A percentile compares a stretch with the other conserved stretches of the same genome.
Conservation (phyloP, 2,329 filamentous ascomycete genomes). For the Pseudopyricularia javanii region DNA sequence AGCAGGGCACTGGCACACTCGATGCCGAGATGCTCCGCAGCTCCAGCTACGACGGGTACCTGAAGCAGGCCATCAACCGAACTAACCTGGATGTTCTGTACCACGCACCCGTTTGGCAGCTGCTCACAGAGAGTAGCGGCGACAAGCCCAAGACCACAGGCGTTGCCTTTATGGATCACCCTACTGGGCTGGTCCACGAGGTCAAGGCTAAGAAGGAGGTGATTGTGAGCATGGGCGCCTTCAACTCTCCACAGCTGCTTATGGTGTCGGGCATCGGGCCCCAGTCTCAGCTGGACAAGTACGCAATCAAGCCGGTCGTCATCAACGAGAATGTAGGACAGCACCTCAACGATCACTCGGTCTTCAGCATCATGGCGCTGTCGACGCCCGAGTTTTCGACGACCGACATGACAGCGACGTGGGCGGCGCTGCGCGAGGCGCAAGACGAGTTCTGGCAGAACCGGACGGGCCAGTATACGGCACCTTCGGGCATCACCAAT, state of each 20-base stretch:
- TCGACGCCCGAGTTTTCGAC: constrained; percentile 13
- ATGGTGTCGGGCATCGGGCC: constrained; percentile 46
- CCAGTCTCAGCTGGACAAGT: constrained; percentile 32
- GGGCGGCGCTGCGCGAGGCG: constrained; percentile 8
- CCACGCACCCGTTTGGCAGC: constrained; percentile 10
- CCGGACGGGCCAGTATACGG: neutral
- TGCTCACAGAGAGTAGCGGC: constrained; percentile 6
- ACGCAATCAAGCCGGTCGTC: constrained; percentile 39
- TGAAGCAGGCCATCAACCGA: constrained; percentile 8
- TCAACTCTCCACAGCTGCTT: constrained; percentile 37
- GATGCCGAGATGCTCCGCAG: constrained; percentile 11
- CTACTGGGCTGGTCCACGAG: constrained; percentile 4
- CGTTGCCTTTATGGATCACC: constrained; percentile 12
- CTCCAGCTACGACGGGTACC: constrained; percentile 13
- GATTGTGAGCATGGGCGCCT: constrained; percentile 34
- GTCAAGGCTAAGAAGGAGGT: constrained; percentile 23
- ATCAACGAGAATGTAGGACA: constrained; percentile 51
- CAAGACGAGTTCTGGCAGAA: constrained; percentile 9
- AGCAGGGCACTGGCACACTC: constrained; percentile 14
- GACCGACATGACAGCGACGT: constrained; percentile 10
- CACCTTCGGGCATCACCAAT: constrained; percentile 3
- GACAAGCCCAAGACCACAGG: constrained; percentile 11
- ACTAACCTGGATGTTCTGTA: constrained; percentile 14
- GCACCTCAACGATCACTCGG: constrained; percentile 13
- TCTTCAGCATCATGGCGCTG: constrained; percentile 15